Conservation (phyloP, 352 stramenopile genomes). For the Pythium phragmitis region DNA sequence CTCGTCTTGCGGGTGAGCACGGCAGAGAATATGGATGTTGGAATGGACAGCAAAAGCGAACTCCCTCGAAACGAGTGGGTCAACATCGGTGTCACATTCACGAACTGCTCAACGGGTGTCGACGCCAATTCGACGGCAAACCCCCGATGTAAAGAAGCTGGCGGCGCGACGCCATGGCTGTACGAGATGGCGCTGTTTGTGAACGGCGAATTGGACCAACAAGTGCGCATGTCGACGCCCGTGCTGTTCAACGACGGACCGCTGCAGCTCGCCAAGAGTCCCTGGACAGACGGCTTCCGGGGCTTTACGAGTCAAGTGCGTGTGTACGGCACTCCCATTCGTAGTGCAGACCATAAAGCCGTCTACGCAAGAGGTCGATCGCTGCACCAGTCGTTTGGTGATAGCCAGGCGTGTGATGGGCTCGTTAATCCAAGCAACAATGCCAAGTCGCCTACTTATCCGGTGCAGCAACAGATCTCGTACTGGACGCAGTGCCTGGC, state of each 20-base stretch:
- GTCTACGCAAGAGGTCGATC: conserved; percentile 21
- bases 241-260: conserved; percentile 56
- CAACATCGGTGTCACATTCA: conserved; percentile 71
- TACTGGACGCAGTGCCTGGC: conserved; percentile 35
- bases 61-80: conserved; percentile 60
- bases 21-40: conserved; percentile 46
- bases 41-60: conserved; percentile 41
- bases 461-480: conserved; percentile 36
- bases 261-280: conserved; percentile 64
- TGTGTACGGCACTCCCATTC: conserved; percentile 38
- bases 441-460: neutral
- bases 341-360: conserved; percentile 28
- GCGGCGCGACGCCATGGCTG: conserved; percentile 24
- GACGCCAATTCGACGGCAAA: conserved; percentile 7
- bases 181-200: conserved; percentile 59
- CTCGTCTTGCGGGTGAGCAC: conserved; percentile 78
- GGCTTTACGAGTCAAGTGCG: conserved; percentile 65
- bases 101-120: conserved; percentile 42
- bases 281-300: conserved; percentile 61
- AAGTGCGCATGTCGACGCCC: conserved; percentile 40
- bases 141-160: conserved; percentile 2
- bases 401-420: neutral
- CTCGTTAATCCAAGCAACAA: neutral
- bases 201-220: conserved; percentile 56
- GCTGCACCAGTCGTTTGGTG: neutral